phyloP scores from a whole-genome alignment of 2,329 filamentous ascomycete genomes.

The Cyphellophora europaea region DNA sequence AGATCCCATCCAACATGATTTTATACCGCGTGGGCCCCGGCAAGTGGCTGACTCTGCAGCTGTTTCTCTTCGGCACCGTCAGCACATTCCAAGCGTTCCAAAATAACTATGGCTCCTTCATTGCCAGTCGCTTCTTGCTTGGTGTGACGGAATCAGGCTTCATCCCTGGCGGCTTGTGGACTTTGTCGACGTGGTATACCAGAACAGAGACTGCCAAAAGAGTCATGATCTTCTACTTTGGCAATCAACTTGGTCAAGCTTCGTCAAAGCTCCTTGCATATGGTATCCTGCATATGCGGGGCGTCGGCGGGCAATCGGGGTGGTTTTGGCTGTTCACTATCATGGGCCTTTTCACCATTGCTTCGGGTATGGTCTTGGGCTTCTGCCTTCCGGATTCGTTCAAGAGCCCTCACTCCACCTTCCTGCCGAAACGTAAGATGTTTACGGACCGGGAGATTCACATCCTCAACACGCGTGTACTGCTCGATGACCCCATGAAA shows the following conservation, averaged over 20 bases:
- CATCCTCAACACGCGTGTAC: constrained; percentile 31
- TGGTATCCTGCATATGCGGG: constrained; percentile 39
- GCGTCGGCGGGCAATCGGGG: constrained; percentile 38
- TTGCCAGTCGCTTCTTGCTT: constrained; percentile 43
- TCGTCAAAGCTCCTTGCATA: constrained; percentile 29
- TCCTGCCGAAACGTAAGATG: constrained; percentile 25
- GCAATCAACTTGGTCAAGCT: constrained; percentile 43
- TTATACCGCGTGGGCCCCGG: constrained; percentile 42
- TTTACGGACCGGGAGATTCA: constrained; percentile 34
- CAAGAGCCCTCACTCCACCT: constrained; percentile 33
- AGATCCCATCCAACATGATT: constrained; percentile 46
- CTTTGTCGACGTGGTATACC: constrained; percentile 48
- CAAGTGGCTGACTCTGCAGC: constrained; percentile 45
- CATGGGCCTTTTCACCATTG: constrained; percentile 45
- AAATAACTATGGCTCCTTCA: constrained; percentile 36
- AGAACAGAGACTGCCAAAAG: constrained; percentile 42
- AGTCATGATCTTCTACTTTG: constrained; percentile 47
- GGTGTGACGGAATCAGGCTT: constrained; percentile 47
- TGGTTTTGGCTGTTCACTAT: constrained; percentile 50
- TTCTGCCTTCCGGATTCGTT: constrained; percentile 38
- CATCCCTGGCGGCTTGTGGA: constrained; percentile 44
- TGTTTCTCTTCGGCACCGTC: constrained; percentile 44
- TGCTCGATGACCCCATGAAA: constrained; percentile 33
- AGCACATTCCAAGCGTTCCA: constrained; percentile 48
- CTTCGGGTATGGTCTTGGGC: constrained; percentile 29